Conservation (phyloP, 164 flowering plant species). For the Hamamelis virginiana region DNA sequence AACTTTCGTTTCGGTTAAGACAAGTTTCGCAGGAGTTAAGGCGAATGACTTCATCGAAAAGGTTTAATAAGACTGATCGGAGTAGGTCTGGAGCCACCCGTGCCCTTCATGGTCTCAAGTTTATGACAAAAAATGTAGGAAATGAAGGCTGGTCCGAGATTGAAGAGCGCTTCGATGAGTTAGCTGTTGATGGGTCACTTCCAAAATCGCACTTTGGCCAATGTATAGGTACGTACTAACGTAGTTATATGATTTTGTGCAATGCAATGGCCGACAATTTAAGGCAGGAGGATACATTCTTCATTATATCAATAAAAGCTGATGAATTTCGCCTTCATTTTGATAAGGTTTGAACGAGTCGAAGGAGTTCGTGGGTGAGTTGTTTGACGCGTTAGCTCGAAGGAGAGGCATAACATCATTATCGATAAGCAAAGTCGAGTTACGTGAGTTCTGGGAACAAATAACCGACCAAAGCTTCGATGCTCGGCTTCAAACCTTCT, state of each 20-base stretch:
- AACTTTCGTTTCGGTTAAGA: constrained; percentile 31
- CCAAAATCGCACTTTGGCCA: constrained; percentile 35
- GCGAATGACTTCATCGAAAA: constrained; percentile 39
- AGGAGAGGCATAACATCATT: constrained; percentile 16
- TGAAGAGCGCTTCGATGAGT: constrained; percentile 32
- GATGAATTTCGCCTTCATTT: not conserved
- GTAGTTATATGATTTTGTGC: not conserved
- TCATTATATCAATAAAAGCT: no score
- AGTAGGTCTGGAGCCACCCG: constrained; percentile 72
- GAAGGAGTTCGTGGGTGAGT: constrained; percentile 39
- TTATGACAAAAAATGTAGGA: constrained; percentile 66
- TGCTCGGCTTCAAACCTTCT: constrained; percentile 45
- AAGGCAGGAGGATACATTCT: no score
- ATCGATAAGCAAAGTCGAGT: constrained; percentile 34
- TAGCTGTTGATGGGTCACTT: constrained; percentile 33
- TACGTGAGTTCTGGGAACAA: constrained; percentile 42
- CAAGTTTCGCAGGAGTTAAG: constrained; percentile 68
- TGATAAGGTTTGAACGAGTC: constrained; percentile 48
- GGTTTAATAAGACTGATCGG: constrained; percentile 36
- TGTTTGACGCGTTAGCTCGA: constrained; percentile 35
- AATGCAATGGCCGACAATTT: no score
- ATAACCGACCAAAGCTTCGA: constrained; percentile 58
- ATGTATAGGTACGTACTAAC: constrained; percentile 35
- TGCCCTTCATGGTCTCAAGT: constrained; percentile 85
- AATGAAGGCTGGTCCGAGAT: constrained; percentile 61